These are phyloP conservation scores for Trametes punicea DNA, from an alignment of 768 basidiomycete species.

Conservation along the genomic window DNA sequence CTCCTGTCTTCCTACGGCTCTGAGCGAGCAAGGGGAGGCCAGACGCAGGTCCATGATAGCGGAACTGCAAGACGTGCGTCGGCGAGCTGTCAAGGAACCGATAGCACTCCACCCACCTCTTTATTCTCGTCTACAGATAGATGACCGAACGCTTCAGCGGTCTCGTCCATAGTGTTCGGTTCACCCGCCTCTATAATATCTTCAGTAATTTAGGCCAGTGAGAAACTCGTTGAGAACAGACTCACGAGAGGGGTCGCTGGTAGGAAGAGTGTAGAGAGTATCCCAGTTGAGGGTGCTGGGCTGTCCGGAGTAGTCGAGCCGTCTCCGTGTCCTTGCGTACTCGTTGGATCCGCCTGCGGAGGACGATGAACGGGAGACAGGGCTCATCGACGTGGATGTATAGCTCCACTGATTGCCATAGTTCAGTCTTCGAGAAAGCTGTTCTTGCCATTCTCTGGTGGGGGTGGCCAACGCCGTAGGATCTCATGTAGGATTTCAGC, in stretches of 20 bases:
- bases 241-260: slow-evolving; percentile 9
- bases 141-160: slow-evolving; percentile 60
- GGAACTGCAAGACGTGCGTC: slow-evolving; percentile 46
- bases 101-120: slow-evolving; percentile 50
- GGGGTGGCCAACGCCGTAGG: slow-evolving; percentile 36
- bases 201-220: neutral
- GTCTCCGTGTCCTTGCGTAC: slow-evolving; percentile 11
- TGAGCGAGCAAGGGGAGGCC: slow-evolving; percentile 73
- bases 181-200: neutral
- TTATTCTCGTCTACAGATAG: slow-evolving; percentile 74
- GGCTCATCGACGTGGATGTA: slow-evolving; percentile 9
- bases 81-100: slow-evolving; percentile 6
- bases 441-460: slow-evolving; percentile 78
- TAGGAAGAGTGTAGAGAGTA: slow-evolving; percentile 7
- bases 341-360: slow-evolving; percentile 5
- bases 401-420: slow-evolving; percentile 2
- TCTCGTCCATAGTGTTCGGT: slow-evolving; percentile 31
- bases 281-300: slow-evolving; percentile 2
- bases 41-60: slow-evolving; percentile 78
- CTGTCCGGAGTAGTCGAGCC: slow-evolving; percentile 6
- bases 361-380: slow-evolving; percentile 12
- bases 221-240: neutral
- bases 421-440: slow-evolving; percentile 52
- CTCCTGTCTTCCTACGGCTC: slow-evolving; percentile 62
- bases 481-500: slow-evolving; percentile 8